Conservation (phyloP, 2,329 filamentous ascomycete genomes). For the Stemphylium vesicarium region DNA sequence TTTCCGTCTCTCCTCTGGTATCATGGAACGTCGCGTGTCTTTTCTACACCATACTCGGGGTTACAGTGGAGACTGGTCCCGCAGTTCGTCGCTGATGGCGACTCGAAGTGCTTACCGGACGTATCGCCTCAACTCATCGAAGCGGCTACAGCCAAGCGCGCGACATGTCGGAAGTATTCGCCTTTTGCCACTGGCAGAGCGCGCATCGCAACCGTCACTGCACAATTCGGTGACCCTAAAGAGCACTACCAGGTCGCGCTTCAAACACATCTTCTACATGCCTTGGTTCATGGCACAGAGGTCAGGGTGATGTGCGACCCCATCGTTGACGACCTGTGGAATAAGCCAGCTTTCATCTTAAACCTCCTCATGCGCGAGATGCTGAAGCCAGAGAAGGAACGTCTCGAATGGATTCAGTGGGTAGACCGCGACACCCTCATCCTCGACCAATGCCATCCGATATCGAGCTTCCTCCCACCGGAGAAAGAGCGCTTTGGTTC, state of each 20-base stretch:
- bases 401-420: conserved; percentile 54
- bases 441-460: conserved; percentile 52
- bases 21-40: background rate
- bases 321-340: conserved; percentile 54
- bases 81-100: conserved; percentile 23
- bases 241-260: conserved; percentile 52
- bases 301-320: conserved; percentile 51
- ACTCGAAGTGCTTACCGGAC: conserved; percentile 22
- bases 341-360: conserved; percentile 54
- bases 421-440: conserved; percentile 54
- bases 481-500: conserved; percentile 22
- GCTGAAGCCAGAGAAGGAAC: conserved; percentile 46
- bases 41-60: conserved; percentile 16
- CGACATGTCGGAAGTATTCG: conserved; percentile 22
- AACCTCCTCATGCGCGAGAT: conserved; percentile 46
- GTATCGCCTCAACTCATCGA: conserved; percentile 16
- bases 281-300: conserved; percentile 50
- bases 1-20: conserved; percentile 15
- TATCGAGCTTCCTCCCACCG: conserved; percentile 49
- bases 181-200: conserved; percentile 16
- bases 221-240: conserved; percentile 46
- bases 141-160: conserved; percentile 18
- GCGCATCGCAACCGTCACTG: conserved; percentile 49
- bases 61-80: conserved; percentile 5
- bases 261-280: conserved; percentile 44